Evolutionary conservation across 345 rosid species (phyloP), one percentile per base, ranked within the genome.

Genomic region (Gossypium raimondii): DNA sequence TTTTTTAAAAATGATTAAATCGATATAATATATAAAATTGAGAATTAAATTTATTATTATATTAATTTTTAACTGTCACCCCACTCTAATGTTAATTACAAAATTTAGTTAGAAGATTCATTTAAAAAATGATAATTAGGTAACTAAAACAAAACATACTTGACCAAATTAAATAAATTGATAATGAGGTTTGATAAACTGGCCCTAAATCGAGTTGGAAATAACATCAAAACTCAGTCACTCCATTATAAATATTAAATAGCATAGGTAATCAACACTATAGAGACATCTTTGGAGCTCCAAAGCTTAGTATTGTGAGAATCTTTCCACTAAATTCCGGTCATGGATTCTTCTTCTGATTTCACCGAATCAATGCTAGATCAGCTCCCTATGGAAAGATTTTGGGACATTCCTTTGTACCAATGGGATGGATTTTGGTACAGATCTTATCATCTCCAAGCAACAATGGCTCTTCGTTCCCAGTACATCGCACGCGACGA

Each of bases 341-440:
- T 5, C 2, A n/a, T n/a, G 17, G 72, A 43, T 75, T 53, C 72
- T 75, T 53, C 72, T 53, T 29, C n/a, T 11, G 67, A 73, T 9
- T 60, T 27, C 4, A 17, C 1, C 14, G 22, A 51, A 24, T 3
- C 43, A 11, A 2, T 9, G 20, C 48, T 76, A 48, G 77, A 71
- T 13, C 65, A 77, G 57, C 78, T 77, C 22, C 83, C 83, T 1
- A 71, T n/a, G 55, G 53, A 48, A 34, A 18, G 45, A 10, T 72
- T 59, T 43, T 82, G 81, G 83, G 73, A 77, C 55, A 67, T 3
- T 5, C 63, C 56, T 16, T 74, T 78, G 29, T 75, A 78, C 57
- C 24, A 57, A 70, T 78, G 79, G 72, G 67, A 72, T 2, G 76
- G 72, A 2, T 75, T 75, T 56, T 75, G 77, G 77, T 75, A 75